Conservation (phyloP, 305 asterid genomes). For the Fraxinus latifolia region DNA sequence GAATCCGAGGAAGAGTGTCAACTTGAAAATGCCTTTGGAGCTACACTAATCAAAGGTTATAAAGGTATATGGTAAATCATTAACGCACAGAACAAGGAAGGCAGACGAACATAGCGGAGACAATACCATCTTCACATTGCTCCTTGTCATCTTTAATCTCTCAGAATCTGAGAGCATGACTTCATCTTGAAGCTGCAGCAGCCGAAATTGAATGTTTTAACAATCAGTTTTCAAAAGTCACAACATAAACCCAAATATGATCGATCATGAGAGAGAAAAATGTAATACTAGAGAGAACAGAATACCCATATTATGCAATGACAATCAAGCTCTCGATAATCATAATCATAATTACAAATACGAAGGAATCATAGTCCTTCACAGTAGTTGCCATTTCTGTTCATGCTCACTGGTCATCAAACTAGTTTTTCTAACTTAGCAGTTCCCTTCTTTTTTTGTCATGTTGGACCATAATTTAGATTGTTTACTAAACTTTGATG, state of each 20-base stretch:
- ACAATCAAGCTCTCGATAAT: not conserved
- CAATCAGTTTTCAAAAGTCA: conserved; percentile 20
- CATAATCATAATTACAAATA: not conserved
- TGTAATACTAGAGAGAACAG: not conserved
- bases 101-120: conserved; percentile 13
- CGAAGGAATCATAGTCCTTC: conserved; percentile 1
- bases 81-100: not conserved
- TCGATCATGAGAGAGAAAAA: not conserved
- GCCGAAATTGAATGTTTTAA: conserved; percentile 19
- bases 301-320: not conserved
- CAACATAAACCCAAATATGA: conserved; percentile 15
- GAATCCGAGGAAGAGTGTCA: conserved; percentile 83
- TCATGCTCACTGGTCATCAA: conserved; percentile 1
- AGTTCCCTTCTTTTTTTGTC: not conserved
- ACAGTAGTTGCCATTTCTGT: not conserved
- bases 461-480: conserved; percentile 1
- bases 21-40: conserved; percentile 93
- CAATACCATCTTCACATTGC: conserved; percentile 83
- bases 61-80: conserved; percentile 3
- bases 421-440: not conserved
- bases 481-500: not conserved
- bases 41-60: conserved; percentile 37
- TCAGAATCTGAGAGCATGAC: conserved; percentile 86
- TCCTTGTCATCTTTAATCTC: conserved; percentile 78
- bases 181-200: conserved; percentile 85